Conservation (phyloP, 257 asterid genomes). For the Plantago major region DNA sequence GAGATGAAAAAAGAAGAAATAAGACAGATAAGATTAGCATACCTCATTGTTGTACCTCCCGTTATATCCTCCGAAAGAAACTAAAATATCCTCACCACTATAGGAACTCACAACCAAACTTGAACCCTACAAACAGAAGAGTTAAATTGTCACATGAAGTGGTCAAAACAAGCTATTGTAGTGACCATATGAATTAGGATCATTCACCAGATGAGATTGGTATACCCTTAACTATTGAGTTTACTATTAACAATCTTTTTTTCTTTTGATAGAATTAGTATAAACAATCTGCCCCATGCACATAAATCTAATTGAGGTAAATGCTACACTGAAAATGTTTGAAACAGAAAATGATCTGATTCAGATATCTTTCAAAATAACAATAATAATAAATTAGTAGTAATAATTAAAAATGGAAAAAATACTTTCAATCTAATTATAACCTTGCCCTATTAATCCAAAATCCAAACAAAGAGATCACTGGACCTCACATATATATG, state of each 20-base stretch:
- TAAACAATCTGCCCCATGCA: no score
- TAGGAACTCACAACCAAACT: conserved; percentile 82
- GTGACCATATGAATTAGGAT: conserved; percentile 6
- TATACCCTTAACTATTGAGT: not conserved
- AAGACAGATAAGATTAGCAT: conserved; percentile 19
- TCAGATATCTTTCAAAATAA: no score
- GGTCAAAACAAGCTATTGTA: not conserved
- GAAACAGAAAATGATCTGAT: no score
- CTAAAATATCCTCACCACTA: conserved; percentile 81
- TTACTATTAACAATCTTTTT: no score
- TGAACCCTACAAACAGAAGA: conserved; percentile 57
- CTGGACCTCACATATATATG: conserved; percentile 6
- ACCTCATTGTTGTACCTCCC: conserved; percentile 99
- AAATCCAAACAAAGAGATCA: not conserved
- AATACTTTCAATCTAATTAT: no score
- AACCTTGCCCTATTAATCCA: no score
- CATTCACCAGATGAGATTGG: not conserved
- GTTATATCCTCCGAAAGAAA: conserved; percentile 94
- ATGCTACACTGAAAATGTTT: no score
- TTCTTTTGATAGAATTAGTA: no score
- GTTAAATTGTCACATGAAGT: conserved; percentile 1
- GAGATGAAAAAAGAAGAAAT: not conserved
- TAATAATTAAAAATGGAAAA: no score
- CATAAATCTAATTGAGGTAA: no score
- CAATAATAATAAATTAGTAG: no score